These are phyloP conservation scores for Lachancea thermotolerans DNA, from an alignment of 805 yeast genomes.

Conservation along the genomic window DNA sequence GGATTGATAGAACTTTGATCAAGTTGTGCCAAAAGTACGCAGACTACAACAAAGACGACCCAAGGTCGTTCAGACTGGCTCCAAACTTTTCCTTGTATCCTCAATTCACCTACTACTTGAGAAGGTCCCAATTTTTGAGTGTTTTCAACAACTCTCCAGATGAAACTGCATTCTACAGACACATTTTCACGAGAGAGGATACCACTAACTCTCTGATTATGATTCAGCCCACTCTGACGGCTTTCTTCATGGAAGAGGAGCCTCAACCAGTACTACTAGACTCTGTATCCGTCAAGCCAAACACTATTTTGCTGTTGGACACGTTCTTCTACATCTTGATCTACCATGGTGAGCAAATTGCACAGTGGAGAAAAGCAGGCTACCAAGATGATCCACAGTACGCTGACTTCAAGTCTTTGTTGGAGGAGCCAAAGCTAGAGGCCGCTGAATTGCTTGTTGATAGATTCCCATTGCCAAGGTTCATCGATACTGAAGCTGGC, in stretches of 20 bases:
- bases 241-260: conserved; percentile 76
- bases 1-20: conserved; percentile 91
- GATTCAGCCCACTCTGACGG: conserved; percentile 95
- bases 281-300: conserved; percentile 86
- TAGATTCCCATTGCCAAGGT: conserved; percentile 95
- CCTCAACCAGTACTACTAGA: conserved; percentile 90
- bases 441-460: conserved; percentile 88
- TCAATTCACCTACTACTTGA: conserved; percentile 89
- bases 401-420: conserved; percentile 75
- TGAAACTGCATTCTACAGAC: conserved; percentile 96
- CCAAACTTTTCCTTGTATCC: conserved; percentile 85
- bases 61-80: conserved; percentile 72
- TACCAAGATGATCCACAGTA: conserved; percentile 89
- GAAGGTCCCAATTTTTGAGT: conserved; percentile 93
- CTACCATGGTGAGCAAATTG: conserved; percentile 90
- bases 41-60: conserved; percentile 83
- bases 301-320: conserved; percentile 79
- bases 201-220: conserved; percentile 87
- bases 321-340: conserved; percentile 95
- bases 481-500: conserved; percentile 95
- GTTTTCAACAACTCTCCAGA: conserved; percentile 98
- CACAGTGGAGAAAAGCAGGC: conserved; percentile 93
- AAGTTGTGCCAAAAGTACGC: conserved; percentile 89
- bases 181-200: conserved; percentile 84
- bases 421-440: conserved; percentile 85